These are phyloP conservation scores for Diplocarpon rosae DNA, from an alignment of 2,329 filamentous ascomycete species.

Conservation along the genomic window DNA sequence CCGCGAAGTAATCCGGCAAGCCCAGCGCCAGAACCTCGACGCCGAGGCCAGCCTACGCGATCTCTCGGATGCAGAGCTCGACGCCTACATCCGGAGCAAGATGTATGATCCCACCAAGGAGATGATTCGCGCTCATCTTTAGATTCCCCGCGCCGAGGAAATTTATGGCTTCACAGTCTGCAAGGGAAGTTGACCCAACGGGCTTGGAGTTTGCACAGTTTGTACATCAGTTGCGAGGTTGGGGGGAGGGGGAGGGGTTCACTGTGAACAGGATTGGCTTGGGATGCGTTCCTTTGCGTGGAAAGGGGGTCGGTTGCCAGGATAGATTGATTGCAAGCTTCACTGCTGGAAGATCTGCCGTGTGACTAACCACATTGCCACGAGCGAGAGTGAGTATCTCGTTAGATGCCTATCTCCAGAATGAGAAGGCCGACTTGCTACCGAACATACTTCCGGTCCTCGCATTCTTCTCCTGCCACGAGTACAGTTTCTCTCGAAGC, in stretches of 20 bases:
- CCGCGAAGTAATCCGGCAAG: constrained; percentile 58
- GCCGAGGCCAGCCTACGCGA: constrained; percentile 45
- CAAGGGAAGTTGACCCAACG: no score
- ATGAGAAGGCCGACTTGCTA: no score
- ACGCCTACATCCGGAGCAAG: constrained; percentile 61
- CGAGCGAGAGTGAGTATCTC: no score
- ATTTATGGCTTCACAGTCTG: no score
- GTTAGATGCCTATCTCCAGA: no score
- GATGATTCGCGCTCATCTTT: neutral
- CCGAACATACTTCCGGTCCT: no score
- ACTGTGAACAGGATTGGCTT: neutral
- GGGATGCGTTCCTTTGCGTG: neutral
- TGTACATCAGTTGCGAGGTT: neutral
- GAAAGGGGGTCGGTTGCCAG: neutral
- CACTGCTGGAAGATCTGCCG: neutral
- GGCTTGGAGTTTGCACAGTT: neutral
- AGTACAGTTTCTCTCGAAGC: no score
- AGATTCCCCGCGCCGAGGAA: no score
- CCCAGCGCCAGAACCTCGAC: constrained; percentile 56
- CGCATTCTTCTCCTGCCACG: no score
- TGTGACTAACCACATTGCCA: no score
- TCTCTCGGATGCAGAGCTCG: constrained; percentile 35
- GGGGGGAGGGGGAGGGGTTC: neutral
- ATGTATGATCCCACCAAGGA: constrained; percentile 55
- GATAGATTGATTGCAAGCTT: neutral